Evolutionary conservation across 176 grass and related monocot species (phyloP).

Genomic region (Aegilops longissima): DNA sequence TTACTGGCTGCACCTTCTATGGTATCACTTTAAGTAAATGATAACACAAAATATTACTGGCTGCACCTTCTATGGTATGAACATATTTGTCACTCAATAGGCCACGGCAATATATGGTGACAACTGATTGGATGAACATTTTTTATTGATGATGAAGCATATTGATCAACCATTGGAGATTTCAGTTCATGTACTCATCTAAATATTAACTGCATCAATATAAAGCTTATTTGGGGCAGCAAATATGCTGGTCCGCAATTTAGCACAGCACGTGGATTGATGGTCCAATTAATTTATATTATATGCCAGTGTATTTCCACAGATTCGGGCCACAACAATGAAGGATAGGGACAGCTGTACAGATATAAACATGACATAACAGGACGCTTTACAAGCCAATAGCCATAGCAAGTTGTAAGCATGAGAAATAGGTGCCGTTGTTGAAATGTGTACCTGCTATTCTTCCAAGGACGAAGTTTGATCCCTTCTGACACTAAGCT

Average conservation of each 20-base stretch:
- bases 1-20: not conserved
- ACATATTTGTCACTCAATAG: slow-evolving; percentile 1
- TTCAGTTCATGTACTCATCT: not conserved
- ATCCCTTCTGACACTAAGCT: slow-evolving; percentile 99
- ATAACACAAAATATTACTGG: slow-evolving; percentile 1
- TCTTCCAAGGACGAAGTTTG: slow-evolving; percentile 95
- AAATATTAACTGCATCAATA: not conserved
- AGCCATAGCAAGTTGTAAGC: not conserved
- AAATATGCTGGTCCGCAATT: not conserved
- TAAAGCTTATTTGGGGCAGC: slow-evolving; percentile 27
- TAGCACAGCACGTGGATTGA: not conserved
- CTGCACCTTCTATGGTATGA: not conserved
- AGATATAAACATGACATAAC: slow-evolving; percentile 28
- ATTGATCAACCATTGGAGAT: not conserved
- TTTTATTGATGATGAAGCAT: not conserved
- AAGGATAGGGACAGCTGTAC: slow-evolving; percentile 14
- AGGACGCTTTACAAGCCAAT: slow-evolving; percentile 3
- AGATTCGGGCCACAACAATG: not conserved
- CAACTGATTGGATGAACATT: not conserved
- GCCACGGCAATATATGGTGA: not conserved
- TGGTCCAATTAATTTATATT: slow-evolving; percentile 1
- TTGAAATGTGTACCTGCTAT: slow-evolving; percentile 53
- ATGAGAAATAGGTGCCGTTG: not conserved
- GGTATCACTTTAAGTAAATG: slow-evolving; percentile 8
- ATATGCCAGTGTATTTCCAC: slow-evolving; percentile 7